phyloP scores from a whole-genome alignment of 257 asterid genomes.

The Solanum megistacrolobum region DNA sequence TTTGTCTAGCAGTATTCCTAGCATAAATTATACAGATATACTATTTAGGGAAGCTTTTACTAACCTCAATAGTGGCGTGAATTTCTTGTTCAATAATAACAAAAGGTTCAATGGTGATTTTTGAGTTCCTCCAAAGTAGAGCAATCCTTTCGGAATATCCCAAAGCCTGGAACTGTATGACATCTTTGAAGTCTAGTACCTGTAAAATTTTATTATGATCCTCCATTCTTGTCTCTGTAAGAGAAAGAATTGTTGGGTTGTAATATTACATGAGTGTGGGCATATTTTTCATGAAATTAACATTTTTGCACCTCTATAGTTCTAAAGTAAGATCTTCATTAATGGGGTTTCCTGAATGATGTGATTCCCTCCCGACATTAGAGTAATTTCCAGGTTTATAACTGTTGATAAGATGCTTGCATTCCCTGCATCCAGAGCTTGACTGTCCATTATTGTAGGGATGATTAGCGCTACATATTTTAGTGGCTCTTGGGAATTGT shows the following conservation, averaged over 20 bases:
- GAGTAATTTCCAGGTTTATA: background rate
- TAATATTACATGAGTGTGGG: background rate
- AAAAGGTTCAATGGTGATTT: background rate
- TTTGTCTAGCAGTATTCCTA: too few species aligned
- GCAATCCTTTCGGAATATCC: background rate
- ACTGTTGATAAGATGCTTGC: background rate
- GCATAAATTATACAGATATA: too few species aligned
- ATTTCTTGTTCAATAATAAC: background rate
- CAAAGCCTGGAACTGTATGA: too few species aligned
- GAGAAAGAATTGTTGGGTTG: background rate
- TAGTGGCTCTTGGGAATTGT: too few species aligned
- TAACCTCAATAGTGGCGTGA: background rate
- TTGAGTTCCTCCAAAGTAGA: background rate
- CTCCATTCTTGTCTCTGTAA: too few species aligned
- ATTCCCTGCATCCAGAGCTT: too few species aligned
- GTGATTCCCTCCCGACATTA: background rate
- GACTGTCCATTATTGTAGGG: background rate
- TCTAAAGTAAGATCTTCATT: background rate
- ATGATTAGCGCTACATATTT: background rate
- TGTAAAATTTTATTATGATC: too few species aligned
- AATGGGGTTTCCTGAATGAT: background rate
- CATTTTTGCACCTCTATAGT: background rate
- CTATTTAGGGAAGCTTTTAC: background rate
- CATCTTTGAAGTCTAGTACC: background rate
- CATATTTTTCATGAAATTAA: background rate